Evolutionary conservation across 108 stramenopile genomes (phyloP).

Genomic region (Discostella pseudostelligera): DNA sequence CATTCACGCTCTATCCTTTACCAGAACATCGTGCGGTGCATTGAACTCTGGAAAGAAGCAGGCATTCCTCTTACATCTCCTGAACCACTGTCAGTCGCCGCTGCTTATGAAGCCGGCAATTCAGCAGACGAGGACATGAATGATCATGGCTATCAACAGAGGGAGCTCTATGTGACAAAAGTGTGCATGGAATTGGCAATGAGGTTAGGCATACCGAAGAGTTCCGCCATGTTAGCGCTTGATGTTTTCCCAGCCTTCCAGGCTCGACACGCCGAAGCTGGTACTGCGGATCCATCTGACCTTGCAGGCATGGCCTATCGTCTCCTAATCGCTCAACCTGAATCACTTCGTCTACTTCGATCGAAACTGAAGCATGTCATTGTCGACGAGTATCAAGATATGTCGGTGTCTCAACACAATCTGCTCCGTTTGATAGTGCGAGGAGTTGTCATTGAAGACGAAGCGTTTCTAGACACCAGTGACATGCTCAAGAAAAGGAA

Average conservation of each 20-base stretch:
- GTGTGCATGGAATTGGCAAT: conserved; percentile 52
- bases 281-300: conserved; percentile 55
- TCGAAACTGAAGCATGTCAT: conserved; percentile 52
- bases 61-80: conserved; percentile 35
- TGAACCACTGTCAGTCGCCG: conserved; percentile 1
- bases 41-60: conserved; percentile 67
- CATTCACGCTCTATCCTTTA: conserved; percentile 42
- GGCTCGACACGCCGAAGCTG: conserved; percentile 39
- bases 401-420: conserved; percentile 56
- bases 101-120: neutral
- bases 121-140: neutral
- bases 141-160: conserved; percentile 1
- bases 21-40: conserved; percentile 53
- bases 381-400: conserved; percentile 64
- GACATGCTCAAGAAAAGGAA: conserved; percentile 1
- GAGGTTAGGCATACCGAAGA: conserved; percentile 51
- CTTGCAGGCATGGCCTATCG: conserved; percentile 51
- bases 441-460: conserved; percentile 42
- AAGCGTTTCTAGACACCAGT: neutral
- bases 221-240: conserved; percentile 50
- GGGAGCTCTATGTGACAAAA: conserved; percentile 24
- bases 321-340: conserved; percentile 31
- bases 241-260: conserved; percentile 52
- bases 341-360: conserved; percentile 38
- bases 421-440: conserved; percentile 47